Evolutionary conservation across 129 eudicot species (phyloP), one percentile per base, ranked within the genome.

Genomic region (Arctium lappa): DNA sequence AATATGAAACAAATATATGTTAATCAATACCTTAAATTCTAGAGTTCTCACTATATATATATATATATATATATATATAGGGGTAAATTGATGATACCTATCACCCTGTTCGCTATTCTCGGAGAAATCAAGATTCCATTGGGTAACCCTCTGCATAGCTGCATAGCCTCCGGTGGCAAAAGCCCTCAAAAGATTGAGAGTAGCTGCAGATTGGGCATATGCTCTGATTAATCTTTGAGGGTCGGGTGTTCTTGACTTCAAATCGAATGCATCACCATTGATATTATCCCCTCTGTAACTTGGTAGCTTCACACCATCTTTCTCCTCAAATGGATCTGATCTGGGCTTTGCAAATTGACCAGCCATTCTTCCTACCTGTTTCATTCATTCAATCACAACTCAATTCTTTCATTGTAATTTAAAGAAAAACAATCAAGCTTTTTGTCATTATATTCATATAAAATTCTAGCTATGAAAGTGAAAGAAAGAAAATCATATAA

Each of bases 111-210:
- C 96, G 40, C 97, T 91, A 76, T 91, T 83, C 85, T 89, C 89
- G 0, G 93, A 75, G 70, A 91, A 91, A 80, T 88, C 93, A 82
- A 91, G 78, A 79, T 91, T 89, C 97, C 97, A 91, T 73, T 88
- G 90, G 15, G 85, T 56, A 56, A 56, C 65, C 65, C 65, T 56
- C 27, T 56, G 65, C 65, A 56, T 56, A 56, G 65, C 65, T 89
- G 93, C 97, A 82, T 89, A 91, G 7, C 97, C 97, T 22, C 97
- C 97, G 3, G 97, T 89, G 1, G 97, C 97, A 76, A 91, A 91
- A 29, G 97, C 91, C 88, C 97, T 91, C 88, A 91, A 83, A 32
- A 91, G 91, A 77, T 91, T 91, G 63, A 91, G 60, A 74, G 97
- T 91, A 53, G 97, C 90, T 15, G 92, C 91, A 72, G 97, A 86